These are phyloP conservation scores for Jatropha curcas DNA, from an alignment of 345 rosid species.

Conservation along the genomic window DNA sequence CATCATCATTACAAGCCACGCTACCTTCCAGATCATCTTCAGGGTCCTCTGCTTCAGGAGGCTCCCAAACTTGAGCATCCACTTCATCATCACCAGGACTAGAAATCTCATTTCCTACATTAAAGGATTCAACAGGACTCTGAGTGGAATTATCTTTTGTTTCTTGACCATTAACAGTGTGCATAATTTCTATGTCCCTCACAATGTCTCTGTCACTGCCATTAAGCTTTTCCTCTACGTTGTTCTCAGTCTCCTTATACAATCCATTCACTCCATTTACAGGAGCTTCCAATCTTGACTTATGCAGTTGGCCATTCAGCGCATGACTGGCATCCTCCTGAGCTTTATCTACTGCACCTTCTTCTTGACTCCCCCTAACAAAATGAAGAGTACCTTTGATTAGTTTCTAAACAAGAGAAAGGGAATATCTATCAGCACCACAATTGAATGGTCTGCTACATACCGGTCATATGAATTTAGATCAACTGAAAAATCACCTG, in stretches of 20 bases:
- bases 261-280: slow-evolving; percentile 35
- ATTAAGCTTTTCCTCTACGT: slow-evolving; percentile 19
- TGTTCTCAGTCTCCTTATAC: slow-evolving; percentile 31
- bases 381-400: neutral
- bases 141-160: slow-evolving; percentile 28
- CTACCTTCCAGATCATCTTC: slow-evolving; percentile 60
- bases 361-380: slow-evolving; percentile 61
- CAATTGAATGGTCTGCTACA: slow-evolving; percentile 13
- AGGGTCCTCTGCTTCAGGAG: slow-evolving; percentile 76
- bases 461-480: slow-evolving; percentile 54
- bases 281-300: slow-evolving; percentile 29
- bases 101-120: slow-evolving; percentile 35
- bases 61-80: slow-evolving; percentile 63
- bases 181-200: slow-evolving; percentile 46
- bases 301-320: slow-evolving; percentile 31
- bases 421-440: slow-evolving; percentile 5
- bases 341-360: slow-evolving; percentile 35
- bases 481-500: slow-evolving; percentile 83
- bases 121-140: slow-evolving; percentile 23
- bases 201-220: slow-evolving; percentile 28
- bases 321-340: slow-evolving; percentile 34
- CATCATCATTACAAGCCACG: slow-evolving; percentile 55
- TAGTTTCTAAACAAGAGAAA: slow-evolving; percentile 4
- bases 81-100: slow-evolving; percentile 29
- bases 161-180: slow-evolving; percentile 30